These are phyloP conservation scores for Croton setiger DNA, from an alignment of 441 rosid genomes.

Conservation along the genomic window DNA sequence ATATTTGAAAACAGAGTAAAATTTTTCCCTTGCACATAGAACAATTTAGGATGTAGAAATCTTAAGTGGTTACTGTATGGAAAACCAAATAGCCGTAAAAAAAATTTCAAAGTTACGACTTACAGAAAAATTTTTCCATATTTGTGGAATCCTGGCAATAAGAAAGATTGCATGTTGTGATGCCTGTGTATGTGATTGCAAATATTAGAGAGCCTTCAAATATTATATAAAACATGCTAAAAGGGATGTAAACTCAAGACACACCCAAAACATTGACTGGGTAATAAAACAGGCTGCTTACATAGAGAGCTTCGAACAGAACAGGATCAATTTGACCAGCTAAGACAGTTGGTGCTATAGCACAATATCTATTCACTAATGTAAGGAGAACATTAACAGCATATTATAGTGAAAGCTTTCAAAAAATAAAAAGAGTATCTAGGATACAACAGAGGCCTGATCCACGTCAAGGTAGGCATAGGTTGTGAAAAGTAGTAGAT, in stretches of 20 bases:
- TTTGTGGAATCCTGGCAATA: slow-evolving; percentile 87
- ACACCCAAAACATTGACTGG: slow-evolving; percentile 12
- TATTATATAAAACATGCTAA: neutral
- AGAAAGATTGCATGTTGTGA: slow-evolving; percentile 93
- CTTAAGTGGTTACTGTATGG: neutral
- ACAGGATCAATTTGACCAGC: slow-evolving; percentile 78
- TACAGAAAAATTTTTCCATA: slow-evolving; percentile 81
- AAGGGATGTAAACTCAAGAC: neutral
- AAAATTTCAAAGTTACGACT: slow-evolving; percentile 30
- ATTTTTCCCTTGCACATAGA: neutral
- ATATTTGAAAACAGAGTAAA: neutral
- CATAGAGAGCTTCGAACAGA: slow-evolving; percentile 89
- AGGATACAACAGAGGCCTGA: slow-evolving; percentile 85
- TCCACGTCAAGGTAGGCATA: slow-evolving; percentile 50
- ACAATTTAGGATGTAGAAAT: neutral
- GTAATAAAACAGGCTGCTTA: slow-evolving; percentile 31
- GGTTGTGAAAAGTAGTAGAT: slow-evolving; percentile 76
- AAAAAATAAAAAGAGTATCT: slow-evolving; percentile 16
- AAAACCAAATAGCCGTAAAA: neutral
- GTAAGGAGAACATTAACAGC: slow-evolving; percentile 28
- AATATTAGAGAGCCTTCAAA: slow-evolving; percentile 11
- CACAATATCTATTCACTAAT: slow-evolving; percentile 61
- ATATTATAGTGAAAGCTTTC: slow-evolving; percentile 6
- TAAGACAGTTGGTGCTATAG: slow-evolving; percentile 79
- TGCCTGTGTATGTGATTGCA: slow-evolving; percentile 48